Base-by-base conservation (phyloP, 805 yeast genomes). In the Cyberlindnera saturnus region DNA sequence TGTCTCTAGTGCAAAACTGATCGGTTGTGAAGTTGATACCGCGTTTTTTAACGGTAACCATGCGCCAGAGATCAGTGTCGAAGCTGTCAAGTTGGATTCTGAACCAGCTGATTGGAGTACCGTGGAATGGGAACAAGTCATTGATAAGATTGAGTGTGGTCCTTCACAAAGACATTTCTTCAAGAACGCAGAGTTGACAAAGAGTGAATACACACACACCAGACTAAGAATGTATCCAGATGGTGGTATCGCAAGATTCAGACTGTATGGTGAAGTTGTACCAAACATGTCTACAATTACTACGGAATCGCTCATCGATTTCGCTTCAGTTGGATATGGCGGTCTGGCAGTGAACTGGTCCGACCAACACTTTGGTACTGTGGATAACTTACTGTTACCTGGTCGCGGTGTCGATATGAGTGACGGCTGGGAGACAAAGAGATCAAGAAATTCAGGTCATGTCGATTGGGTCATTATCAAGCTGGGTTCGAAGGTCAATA, bases 391-490 rank as follows among this genome's bases (percentile, higher is more conserved):
- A 48, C 67, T 91, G 44, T 70, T 91, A 43, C 97, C 97, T 2
- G 98, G 98, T 14, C 79, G 97, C 47, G 99, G 99, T 41, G 77
- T 74, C 55, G 96, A 91, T 64, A 91, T 91, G 98, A 79, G 93
- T 40, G 98, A 93, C 60, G 99, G 99, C 13, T 91, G 99, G 99
- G 99, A 91, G 63, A 91, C 99, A 19, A 79, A 77, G 55, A 79
- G 99, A 62, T 88, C 96, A 2, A 76, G 98, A 61, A 71, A 68
- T 11, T 77, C 81, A 4, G 89, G 86, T 36, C 98, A 91, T 62
- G 80, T 77, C 32, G 99, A 91, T 69, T 91, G 96, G 96, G 96
- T 80, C 3, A 76, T 87, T 41, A 75, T 91, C 45, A 78, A 82
- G 53, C 74, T 91, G 41, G 97, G 96, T 16, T 78, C 82, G 30